Conservation (phyloP, 371 early-diverging fungal species). For the Actinomortierella ambigua region DNA sequence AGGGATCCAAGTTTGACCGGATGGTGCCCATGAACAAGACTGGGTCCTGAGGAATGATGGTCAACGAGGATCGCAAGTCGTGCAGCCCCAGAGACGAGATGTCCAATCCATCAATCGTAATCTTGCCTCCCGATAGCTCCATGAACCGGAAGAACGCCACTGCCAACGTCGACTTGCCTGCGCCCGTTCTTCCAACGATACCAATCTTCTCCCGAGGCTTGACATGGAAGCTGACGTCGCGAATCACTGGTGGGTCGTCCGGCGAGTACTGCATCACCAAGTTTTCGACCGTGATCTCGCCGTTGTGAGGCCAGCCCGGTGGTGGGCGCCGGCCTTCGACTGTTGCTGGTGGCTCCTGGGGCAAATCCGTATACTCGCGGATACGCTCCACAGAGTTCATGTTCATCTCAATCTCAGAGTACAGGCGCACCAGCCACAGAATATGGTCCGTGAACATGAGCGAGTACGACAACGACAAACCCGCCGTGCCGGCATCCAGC, state of each 20-base stretch:
- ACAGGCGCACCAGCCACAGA: conserved; percentile 80
- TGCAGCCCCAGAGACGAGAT: conserved; percentile 67
- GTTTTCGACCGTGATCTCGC: conserved; percentile 64
- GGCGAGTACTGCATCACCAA: conserved; percentile 71
- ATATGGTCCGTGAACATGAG: conserved; percentile 71
- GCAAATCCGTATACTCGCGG: conserved; percentile 71
- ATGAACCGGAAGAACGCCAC: conserved; percentile 77
- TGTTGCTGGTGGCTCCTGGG: conserved; percentile 69
- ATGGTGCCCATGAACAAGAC: conserved; percentile 64
- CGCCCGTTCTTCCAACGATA: conserved; percentile 63
- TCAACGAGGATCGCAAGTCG: conserved; percentile 59
- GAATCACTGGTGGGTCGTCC: conserved; percentile 69
- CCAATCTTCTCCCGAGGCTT: conserved; percentile 64
- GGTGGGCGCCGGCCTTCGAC: conserved; percentile 55
- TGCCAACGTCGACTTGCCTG: conserved; percentile 73
- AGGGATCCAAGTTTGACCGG: conserved; percentile 80
- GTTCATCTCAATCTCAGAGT: conserved; percentile 83
- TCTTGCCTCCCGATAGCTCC: conserved; percentile 64
- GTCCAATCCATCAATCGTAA: conserved; percentile 75
- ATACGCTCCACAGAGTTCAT: conserved; percentile 89
- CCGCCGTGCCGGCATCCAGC: conserved; percentile 78
- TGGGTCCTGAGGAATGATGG: conserved; percentile 66
- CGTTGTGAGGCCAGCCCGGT: conserved; percentile 74
- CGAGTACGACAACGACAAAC: conserved; percentile 78
- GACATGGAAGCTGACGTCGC: conserved; percentile 65